A percentile compares a stretch with the other conserved stretches of the same genome.
Evolutionary conservation across 129 eudicot species (phyloP).

Genomic region (Sambucus nigra): DNA sequence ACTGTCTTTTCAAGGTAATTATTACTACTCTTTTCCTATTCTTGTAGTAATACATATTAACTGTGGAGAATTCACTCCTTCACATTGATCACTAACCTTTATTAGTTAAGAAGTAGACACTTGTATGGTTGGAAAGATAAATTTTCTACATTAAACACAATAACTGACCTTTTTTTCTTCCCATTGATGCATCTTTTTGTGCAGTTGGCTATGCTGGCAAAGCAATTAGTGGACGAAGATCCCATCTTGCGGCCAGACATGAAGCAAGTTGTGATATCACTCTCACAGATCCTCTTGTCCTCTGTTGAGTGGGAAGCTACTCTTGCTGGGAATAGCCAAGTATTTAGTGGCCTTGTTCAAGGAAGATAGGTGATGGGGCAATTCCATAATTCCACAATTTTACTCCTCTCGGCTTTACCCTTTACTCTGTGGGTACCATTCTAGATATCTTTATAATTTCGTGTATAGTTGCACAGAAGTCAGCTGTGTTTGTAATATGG

Average conservation of each 20-base stretch:
- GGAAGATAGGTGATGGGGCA: constrained; percentile 17
- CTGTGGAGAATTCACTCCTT: too few species aligned
- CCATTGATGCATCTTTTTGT: neutral
- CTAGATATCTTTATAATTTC: too few species aligned
- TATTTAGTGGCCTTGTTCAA: constrained; percentile 19
- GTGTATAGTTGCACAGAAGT: constrained; percentile 30
- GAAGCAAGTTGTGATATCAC: constrained; percentile 18
- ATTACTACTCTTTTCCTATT: neutral
- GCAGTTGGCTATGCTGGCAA: constrained; percentile 63
- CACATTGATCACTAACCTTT: too few species aligned
- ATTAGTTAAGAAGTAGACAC: too few species aligned
- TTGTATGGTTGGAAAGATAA: too few species aligned
- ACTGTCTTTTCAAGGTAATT: constrained; percentile 86
- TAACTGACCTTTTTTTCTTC: too few species aligned
- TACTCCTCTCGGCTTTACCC: neutral
- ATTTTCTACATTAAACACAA: too few species aligned
- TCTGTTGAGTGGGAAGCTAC: constrained; percentile 40
- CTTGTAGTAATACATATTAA: neutral
- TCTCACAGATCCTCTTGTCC: constrained; percentile 24
- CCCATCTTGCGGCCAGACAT: constrained; percentile 58
- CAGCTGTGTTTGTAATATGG: too few species aligned
- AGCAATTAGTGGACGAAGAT: constrained; percentile 86
- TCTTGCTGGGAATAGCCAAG: constrained; percentile 27
- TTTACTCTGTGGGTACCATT: neutral
- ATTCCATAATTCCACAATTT: neutral